A percentile compares a stretch with the other conserved stretches of the same genome.
Evolutionary conservation across 116 monocot genomes (phyloP).

Genomic region (Zostera marina): DNA sequence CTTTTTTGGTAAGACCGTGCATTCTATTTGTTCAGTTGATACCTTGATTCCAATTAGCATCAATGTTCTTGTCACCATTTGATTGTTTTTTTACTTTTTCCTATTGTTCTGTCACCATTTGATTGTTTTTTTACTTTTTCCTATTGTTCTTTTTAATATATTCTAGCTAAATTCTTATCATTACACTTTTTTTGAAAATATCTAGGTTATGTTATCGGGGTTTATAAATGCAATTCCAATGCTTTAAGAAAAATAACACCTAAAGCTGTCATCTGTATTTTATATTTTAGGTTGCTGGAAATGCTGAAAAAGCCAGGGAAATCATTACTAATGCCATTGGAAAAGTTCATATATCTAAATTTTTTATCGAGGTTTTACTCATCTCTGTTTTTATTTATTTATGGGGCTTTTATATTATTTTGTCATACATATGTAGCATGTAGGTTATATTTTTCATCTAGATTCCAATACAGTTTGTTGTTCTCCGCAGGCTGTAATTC

Average conservation of each 20-base stretch:
- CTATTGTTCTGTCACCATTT: not conserved
- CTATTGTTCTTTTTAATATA: not conserved
- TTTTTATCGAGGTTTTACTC: slow-evolving; percentile 60
- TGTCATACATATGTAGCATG: not conserved
- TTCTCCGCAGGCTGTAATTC: slow-evolving; percentile 66
- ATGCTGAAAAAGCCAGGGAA: slow-evolving; percentile 78
- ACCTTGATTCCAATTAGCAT: no score
- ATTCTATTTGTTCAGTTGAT: not conserved
- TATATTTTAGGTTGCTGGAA: slow-evolving; percentile 43
- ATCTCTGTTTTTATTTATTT: not conserved
- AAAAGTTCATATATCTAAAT: slow-evolving; percentile 40
- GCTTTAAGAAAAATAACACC: no score
- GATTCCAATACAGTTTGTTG: not conserved
- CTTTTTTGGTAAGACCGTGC: slow-evolving; percentile 39
- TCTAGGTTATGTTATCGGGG: no score
- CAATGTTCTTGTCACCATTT: no score
- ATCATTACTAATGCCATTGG: slow-evolving; percentile 37
- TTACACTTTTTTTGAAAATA: no score
- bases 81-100: not conserved
- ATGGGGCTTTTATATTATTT: not conserved
- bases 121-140: not conserved
- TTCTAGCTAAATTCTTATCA: no score
- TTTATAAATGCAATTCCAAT: no score
- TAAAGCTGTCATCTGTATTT: no score
- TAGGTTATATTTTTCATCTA: not conserved